Evolutionary conservation across 345 rosid species (phyloP).

Genomic region (Raphanus sativus): DNA sequence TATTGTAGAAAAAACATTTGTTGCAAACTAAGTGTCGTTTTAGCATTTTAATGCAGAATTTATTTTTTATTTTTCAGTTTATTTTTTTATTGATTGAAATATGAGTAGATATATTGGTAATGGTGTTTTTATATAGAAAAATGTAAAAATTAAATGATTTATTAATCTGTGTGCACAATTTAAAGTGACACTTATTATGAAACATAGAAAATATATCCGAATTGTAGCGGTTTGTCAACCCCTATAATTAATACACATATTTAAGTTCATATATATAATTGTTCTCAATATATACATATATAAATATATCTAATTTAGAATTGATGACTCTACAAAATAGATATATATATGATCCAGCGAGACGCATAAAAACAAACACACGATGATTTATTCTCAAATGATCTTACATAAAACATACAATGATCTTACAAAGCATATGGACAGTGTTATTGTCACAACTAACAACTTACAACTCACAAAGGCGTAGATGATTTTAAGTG

Average conservation of each 20-base stretch:
- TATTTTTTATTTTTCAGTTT: too few relatives aligned
- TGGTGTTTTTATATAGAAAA: too few relatives aligned
- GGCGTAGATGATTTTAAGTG: constrained; percentile 3
- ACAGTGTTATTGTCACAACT: constrained; percentile 20
- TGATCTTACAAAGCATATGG: constrained; percentile 14
- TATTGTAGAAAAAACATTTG: too few relatives aligned
- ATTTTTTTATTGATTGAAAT: too few relatives aligned
- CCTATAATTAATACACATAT: not conserved
- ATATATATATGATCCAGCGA: not conserved
- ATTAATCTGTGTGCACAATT: too few relatives aligned
- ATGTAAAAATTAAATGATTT: too few relatives aligned
- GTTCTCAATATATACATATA: not conserved
- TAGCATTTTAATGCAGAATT: too few relatives aligned
- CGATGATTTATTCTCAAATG: constrained; percentile 10
- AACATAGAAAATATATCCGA: too few relatives aligned
- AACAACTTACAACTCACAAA: not conserved
- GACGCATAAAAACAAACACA: not conserved
- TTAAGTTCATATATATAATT: not conserved
- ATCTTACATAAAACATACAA: too few relatives aligned
- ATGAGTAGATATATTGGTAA: too few relatives aligned
- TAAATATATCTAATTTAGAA: not conserved
- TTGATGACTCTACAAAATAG: not conserved
- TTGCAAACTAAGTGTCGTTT: too few relatives aligned
- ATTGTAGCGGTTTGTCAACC: not conserved
- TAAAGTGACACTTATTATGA: too few relatives aligned